Percentiles rank a stretch among this genome's conserved stretches.
Conservation (phyloP, 768 basidiomycete genomes). For the Cyclocybe cylindracea region DNA sequence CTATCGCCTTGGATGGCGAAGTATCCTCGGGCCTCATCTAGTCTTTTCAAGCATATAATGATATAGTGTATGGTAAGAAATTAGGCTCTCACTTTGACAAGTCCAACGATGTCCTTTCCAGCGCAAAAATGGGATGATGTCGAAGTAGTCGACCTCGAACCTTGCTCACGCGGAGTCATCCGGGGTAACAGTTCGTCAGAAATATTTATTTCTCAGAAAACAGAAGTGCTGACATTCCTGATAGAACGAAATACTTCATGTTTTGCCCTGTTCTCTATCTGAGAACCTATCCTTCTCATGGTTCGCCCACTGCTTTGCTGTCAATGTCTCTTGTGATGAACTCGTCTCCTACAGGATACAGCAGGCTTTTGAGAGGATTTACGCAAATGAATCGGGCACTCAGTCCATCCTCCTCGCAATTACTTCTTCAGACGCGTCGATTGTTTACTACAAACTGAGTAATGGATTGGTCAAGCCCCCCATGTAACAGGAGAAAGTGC, state of each 20-base stretch:
- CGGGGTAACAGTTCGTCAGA: conserved; percentile 50
- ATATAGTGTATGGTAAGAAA: conserved; percentile 57
- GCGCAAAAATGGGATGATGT: conserved; percentile 76
- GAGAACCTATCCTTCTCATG: conserved; percentile 67
- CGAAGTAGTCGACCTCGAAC: conserved; percentile 58
- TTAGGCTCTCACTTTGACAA: background rate
- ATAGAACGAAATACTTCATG: conserved; percentile 47
- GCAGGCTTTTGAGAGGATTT: conserved; percentile 66
- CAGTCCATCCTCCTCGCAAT: conserved; percentile 64
- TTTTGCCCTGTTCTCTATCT: conserved; percentile 68
- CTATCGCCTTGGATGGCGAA: conserved; percentile 51
- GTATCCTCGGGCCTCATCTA: conserved; percentile 62
- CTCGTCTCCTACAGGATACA: background rate
- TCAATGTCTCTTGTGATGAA: background rate
- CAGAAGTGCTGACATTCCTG: conserved; percentile 2
- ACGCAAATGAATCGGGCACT: conserved; percentile 16
- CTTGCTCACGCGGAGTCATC: conserved; percentile 56
- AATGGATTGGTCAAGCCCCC: conserved; percentile 76
- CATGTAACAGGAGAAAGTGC: conserved; percentile 31
- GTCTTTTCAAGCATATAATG: conserved; percentile 76
- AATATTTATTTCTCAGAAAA: background rate
- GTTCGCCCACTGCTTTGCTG: conserved; percentile 28
- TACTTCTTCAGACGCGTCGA: conserved; percentile 75
- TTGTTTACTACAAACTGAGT: conserved; percentile 83
- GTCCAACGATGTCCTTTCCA: conserved; percentile 24